Percentiles rank a stretch among this genome's conserved stretches.
Conservation (phyloP, 805 yeast species). For the Kazachstania martiniae region DNA sequence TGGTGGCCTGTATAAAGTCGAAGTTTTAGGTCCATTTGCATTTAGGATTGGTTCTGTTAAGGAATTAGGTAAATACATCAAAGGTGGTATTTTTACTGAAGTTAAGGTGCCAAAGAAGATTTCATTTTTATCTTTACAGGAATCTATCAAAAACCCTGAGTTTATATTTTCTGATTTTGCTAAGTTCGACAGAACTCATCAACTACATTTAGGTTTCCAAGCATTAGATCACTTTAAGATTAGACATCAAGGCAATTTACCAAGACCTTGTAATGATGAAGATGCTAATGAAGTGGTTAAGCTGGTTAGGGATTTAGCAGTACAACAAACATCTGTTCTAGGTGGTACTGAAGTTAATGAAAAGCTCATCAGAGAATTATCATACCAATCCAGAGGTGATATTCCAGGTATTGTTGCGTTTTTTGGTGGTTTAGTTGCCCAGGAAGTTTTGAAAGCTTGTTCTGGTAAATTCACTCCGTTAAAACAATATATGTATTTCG, state of each 20-base stretch:
- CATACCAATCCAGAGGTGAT: slow-evolving; percentile 86
- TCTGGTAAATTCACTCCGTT: slow-evolving; percentile 94
- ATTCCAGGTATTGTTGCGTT: slow-evolving; percentile 83
- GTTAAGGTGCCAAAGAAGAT: slow-evolving; percentile 71
- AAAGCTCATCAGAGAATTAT: slow-evolving; percentile 54
- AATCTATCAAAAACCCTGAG: slow-evolving; percentile 71
- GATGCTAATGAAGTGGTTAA: slow-evolving; percentile 62
- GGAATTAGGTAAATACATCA: slow-evolving; percentile 54
- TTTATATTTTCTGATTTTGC: slow-evolving; percentile 79
- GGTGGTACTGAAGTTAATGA: slow-evolving; percentile 50
- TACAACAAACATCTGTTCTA: slow-evolving; percentile 42
- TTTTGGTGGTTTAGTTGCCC: slow-evolving; percentile 90
- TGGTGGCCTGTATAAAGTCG: slow-evolving; percentile 63
- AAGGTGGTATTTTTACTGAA: slow-evolving; percentile 87
- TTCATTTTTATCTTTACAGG: slow-evolving; percentile 49
- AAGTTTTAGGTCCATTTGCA: slow-evolving; percentile 91
- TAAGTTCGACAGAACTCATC: slow-evolving; percentile 85
- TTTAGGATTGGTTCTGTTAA: slow-evolving; percentile 52
- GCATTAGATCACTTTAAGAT: slow-evolving; percentile 69
- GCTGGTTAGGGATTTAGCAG: slow-evolving; percentile 48
- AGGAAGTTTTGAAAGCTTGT: slow-evolving; percentile 89
- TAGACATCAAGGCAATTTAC: slow-evolving; percentile 53
- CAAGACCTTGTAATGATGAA: slow-evolving; percentile 62
- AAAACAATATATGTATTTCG: slow-evolving; percentile 86
- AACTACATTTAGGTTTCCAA: slow-evolving; percentile 84